A percentile compares a stretch with the other conserved stretches of the same genome.
phyloP scores from a whole-genome alignment of 179 eudicot genomes.

The Beta corolliflora region DNA sequence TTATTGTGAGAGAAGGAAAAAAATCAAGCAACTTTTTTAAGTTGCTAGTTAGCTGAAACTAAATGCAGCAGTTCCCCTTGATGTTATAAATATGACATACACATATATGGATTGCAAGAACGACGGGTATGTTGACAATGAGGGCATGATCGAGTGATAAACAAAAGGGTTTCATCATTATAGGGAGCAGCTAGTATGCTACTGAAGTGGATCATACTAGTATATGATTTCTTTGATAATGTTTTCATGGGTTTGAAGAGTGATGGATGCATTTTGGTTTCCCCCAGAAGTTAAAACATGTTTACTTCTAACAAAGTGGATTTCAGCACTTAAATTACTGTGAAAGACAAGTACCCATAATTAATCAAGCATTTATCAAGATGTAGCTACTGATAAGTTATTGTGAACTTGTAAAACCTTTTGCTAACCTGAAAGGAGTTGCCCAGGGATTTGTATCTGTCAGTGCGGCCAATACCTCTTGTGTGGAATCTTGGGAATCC shows the following conservation, averaged over 20 bases:
- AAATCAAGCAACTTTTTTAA: too few relatives aligned
- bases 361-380: not conserved
- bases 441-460: conserved; percentile 65
- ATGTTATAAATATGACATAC: too few relatives aligned
- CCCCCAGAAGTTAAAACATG: not conserved
- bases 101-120: too few relatives aligned
- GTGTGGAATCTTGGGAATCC: conserved; percentile 73
- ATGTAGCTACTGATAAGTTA: not conserved
- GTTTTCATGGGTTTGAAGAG: not conserved
- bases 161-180: too few relatives aligned
- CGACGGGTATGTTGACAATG: not conserved
- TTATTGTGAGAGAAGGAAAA: too few relatives aligned
- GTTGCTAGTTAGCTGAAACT: too few relatives aligned
- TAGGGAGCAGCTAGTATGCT: too few relatives aligned
- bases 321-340: not conserved
- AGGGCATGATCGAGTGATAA: too few relatives aligned
- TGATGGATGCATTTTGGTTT: not conserved
- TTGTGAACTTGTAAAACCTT: not conserved
- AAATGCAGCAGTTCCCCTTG: too few relatives aligned
- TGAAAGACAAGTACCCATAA: not conserved
- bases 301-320: not conserved
- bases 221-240: not conserved
- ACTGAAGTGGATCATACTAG: not conserved
- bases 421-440: conserved; percentile 69
- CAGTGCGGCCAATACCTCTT: conserved; percentile 64